These are phyloP conservation scores for Paraphaeosphaeria sporulosa DNA, from an alignment of 2,329 filamentous ascomycete genomes.

Conservation along the genomic window DNA sequence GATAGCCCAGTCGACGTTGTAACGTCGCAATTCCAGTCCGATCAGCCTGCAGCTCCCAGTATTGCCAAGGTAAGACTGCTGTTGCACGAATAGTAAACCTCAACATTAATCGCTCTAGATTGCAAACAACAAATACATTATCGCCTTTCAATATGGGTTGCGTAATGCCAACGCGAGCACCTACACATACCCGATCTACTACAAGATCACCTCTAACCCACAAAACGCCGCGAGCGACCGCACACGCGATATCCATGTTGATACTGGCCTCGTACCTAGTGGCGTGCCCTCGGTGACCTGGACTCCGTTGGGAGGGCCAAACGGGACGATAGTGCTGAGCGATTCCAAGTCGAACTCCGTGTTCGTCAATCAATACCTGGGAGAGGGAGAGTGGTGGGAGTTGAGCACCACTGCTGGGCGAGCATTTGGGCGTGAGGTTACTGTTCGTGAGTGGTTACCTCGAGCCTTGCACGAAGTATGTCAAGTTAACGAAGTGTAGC, in stretches of 20 bases:
- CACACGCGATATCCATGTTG: slow-evolving; percentile 16
- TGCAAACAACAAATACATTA: slow-evolving; percentile 27
- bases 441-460: slow-evolving; percentile 23
- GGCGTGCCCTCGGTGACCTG: slow-evolving; percentile 28
- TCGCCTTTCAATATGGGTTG: slow-evolving; percentile 23
- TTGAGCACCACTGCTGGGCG: slow-evolving; percentile 23
- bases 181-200: slow-evolving; percentile 23
- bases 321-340: slow-evolving; percentile 28
- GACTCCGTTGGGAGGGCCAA: slow-evolving; percentile 24
- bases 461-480: no score
- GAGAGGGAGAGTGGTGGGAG: slow-evolving; percentile 27
- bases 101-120: slow-evolving; percentile 15
- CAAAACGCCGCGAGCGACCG: slow-evolving; percentile 22
- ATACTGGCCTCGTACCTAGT: slow-evolving; percentile 18
- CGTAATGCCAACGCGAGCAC: slow-evolving; percentile 9
- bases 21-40: slow-evolving; percentile 16
- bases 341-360: slow-evolving; percentile 23
- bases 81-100: no score
- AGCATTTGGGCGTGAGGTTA: slow-evolving; percentile 27
- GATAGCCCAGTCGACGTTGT: slow-evolving; percentile 24
- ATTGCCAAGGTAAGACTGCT: neutral
- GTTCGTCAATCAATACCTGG: slow-evolving; percentile 28
- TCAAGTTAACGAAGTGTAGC: slow-evolving; percentile 14
- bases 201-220: slow-evolving; percentile 23
- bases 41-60: slow-evolving; percentile 16